These are phyloP conservation scores for Calocybe cyanea DNA, from an alignment of 768 basidiomycete genomes.

Conservation along the genomic window DNA sequence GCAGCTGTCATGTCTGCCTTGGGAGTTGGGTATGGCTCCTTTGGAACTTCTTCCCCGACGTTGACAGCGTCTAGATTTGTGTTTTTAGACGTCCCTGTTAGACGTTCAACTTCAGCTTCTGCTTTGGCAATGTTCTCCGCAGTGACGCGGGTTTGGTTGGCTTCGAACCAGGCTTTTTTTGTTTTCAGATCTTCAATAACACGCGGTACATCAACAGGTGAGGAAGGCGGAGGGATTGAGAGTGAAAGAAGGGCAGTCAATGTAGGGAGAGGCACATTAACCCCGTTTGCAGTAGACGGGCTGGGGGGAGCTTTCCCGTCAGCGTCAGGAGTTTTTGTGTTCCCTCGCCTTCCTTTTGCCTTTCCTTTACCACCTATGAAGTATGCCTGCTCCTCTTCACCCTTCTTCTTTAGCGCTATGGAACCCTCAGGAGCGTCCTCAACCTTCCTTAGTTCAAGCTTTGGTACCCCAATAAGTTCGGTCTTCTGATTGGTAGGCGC, in stretches of 20 bases:
- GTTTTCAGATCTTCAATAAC: constrained; percentile 87
- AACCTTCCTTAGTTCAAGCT: constrained; percentile 83
- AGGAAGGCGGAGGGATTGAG: constrained; percentile 87
- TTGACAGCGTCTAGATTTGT: constrained; percentile 38
- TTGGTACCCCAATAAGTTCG: constrained; percentile 63
- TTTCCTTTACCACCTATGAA: constrained; percentile 73
- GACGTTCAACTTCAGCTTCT: constrained; percentile 66
- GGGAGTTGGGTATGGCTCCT: constrained; percentile 44
- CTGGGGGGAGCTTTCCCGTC: constrained; percentile 24
- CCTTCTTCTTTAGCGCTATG: constrained; percentile 88
- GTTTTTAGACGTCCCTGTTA: constrained; percentile 41
- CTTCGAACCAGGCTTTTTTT: constrained; percentile 94
- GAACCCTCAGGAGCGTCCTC: constrained; percentile 67
- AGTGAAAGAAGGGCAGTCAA: constrained; percentile 83
- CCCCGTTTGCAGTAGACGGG: constrained; percentile 21
- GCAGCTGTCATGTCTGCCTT: constrained; percentile 25
- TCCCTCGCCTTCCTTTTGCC: constrained; percentile 57
- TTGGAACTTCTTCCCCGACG: constrained; percentile 34
- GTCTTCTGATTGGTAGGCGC: constrained; percentile 33
- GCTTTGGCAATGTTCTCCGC: constrained; percentile 79
- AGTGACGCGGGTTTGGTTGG: constrained; percentile 81
- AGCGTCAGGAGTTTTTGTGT: constrained; percentile 35
- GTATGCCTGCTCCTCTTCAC: constrained; percentile 76
- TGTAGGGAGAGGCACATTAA: constrained; percentile 82
- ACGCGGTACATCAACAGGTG: constrained; percentile 71